Conservation (phyloP, 2,329 filamentous ascomycete genomes). For the Aspergillus nomiae region DNA sequence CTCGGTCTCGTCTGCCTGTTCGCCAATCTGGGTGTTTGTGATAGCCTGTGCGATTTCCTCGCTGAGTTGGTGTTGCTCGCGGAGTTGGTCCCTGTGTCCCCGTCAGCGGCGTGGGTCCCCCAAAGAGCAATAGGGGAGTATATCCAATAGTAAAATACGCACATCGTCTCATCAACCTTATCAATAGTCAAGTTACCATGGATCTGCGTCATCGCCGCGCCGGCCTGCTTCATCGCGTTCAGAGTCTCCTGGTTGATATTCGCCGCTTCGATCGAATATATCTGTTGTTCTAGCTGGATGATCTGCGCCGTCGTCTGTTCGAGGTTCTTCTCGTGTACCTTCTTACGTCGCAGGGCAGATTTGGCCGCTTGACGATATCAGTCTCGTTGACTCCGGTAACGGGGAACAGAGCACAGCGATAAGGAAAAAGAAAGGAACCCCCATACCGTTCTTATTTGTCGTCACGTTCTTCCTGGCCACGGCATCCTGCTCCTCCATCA, state of each 20-base stretch:
- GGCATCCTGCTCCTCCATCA: constrained; percentile 90
- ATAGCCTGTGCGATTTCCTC: constrained; percentile 91
- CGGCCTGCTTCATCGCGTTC: constrained; percentile 88
- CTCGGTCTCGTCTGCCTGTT: constrained; percentile 79
- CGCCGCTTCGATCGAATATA: constrained; percentile 94
- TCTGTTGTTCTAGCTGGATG: constrained; percentile 88
- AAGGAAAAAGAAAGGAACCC: background rate
- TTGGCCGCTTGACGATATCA: constrained; percentile 70
- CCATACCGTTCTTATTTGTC: constrained; percentile 86
- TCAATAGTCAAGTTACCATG: constrained; percentile 88
- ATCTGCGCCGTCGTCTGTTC: constrained; percentile 91
- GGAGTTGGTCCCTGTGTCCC: constrained; percentile 73
- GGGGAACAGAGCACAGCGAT: background rate
- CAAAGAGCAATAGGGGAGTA: background rate
- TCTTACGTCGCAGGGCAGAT: constrained; percentile 88
- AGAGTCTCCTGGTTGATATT: constrained; percentile 99
- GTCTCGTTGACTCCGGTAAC: background rate
- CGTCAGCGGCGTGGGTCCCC: constrained; percentile 11
- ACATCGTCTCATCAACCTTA: constrained; percentile 95
- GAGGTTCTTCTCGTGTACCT: constrained; percentile 86
- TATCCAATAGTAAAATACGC: constrained; percentile 43
- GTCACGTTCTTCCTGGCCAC: constrained; percentile 86
- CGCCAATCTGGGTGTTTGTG: constrained; percentile 67
- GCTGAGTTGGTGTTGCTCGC: constrained; percentile 89
- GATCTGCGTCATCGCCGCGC: constrained; percentile 88